phyloP scores from a whole-genome alignment of 495 filamentous ascomycete genomes.

The Neurospora sp. region DNA sequence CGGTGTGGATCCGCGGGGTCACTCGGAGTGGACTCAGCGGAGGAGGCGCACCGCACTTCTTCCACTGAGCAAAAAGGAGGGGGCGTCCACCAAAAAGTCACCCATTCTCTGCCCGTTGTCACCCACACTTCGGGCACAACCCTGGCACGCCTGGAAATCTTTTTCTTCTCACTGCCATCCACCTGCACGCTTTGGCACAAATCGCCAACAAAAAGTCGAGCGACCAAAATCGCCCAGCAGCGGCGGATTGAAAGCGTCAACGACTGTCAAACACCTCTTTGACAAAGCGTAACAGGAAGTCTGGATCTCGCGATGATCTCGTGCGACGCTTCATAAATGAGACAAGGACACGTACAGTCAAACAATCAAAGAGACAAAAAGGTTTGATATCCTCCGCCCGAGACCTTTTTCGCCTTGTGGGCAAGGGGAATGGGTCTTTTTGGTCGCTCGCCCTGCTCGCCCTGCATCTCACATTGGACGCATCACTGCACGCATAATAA shows the following conservation, averaged over 20 bases:
- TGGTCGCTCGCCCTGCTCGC: background rate
- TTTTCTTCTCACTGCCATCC: background rate
- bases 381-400: background rate
- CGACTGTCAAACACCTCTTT: background rate
- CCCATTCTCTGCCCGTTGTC: background rate
- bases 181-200: background rate
- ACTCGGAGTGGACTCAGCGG: background rate
- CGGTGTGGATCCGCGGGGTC: background rate
- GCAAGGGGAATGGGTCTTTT: too few relatives aligned
- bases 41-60: background rate
- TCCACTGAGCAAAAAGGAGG: background rate
- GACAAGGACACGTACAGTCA: background rate
- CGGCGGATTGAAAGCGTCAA: background rate
- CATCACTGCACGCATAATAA: background rate
- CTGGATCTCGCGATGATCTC: background rate
- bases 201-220: background rate
- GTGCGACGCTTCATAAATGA: background rate
- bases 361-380: background rate
- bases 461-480: background rate
- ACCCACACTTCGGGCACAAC: background rate
- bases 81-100: background rate
- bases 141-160: background rate
- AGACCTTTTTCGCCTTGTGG: too few relatives aligned
- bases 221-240: background rate
- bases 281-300: background rate